Conservation (phyloP, 1,284 basidiomycete genomes). For the Schizophyllum amplum region DNA sequence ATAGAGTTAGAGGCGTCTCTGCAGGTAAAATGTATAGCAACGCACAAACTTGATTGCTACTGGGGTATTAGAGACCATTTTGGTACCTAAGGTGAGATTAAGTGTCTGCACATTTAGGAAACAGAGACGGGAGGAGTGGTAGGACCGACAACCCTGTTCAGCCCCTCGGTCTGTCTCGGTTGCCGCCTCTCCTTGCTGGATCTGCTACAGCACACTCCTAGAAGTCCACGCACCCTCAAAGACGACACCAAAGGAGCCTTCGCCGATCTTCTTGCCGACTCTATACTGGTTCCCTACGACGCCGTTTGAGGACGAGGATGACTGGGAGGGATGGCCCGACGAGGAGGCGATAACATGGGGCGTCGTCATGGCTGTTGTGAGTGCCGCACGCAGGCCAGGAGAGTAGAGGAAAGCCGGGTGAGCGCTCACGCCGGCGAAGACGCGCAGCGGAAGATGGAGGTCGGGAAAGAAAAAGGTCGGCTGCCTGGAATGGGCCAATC, state of each 20-base stretch:
- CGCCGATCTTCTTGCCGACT: slow-evolving; percentile 83
- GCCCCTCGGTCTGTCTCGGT: background rate
- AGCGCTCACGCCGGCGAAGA: background rate
- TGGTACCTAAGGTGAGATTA: slow-evolving; percentile 52
- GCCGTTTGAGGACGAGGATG: slow-evolving; percentile 49
- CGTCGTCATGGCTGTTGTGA: slow-evolving; percentile 24
- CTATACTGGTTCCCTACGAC: slow-evolving; percentile 71
- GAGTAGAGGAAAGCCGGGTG: background rate
- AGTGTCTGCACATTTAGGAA: background rate
- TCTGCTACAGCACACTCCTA: background rate
- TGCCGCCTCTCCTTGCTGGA: background rate
- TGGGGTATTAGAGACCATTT: slow-evolving; percentile 82
- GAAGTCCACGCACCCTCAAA: slow-evolving; percentile 59
- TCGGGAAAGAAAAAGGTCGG: background rate
- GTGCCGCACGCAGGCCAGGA: background rate
- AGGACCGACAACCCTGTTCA: slow-evolving; percentile 6
- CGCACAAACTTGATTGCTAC: slow-evolving; percentile 97
- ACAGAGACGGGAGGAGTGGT: background rate
- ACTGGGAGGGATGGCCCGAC: slow-evolving; percentile 51
- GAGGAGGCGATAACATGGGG: slow-evolving; percentile 73
- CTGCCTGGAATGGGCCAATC: background rate
- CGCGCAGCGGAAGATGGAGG: background rate
- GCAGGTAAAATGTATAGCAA: slow-evolving; percentile 16
- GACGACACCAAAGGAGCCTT: slow-evolving; percentile 79
- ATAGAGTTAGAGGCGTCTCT: slow-evolving; percentile 12